Percentiles rank a stretch among this genome's conserved stretches.
These are phyloP conservation scores for Musa itinerans DNA, from an alignment of 176 grass and related monocot species.

Conservation along the genomic window DNA sequence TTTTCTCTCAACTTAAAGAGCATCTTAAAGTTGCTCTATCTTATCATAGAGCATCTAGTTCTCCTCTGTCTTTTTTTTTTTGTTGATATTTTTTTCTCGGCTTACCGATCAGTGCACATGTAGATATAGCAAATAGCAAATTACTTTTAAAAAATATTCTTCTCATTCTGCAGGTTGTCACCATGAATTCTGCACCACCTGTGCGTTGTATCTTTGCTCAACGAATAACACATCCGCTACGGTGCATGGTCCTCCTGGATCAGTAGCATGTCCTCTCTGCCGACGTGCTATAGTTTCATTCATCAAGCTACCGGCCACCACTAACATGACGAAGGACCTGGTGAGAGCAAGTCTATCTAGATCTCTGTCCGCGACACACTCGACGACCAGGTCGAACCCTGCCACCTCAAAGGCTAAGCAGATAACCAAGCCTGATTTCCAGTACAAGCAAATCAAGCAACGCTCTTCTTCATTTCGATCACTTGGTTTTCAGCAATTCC, in stretches of 20 bases:
- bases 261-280: slow-evolving; percentile 82
- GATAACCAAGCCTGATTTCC: slow-evolving; percentile 17
- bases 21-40: no score
- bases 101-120: no score
- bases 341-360: slow-evolving; percentile 42
- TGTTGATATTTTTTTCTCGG: no score
- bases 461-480: slow-evolving; percentile 62
- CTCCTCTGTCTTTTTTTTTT: no score
- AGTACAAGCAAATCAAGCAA: slow-evolving; percentile 32
- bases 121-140: background rate
- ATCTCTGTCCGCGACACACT: slow-evolving; percentile 31
- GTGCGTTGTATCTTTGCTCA: slow-evolving; percentile 86
- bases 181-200: slow-evolving; percentile 95
- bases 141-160: background rate
- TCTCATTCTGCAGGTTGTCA: slow-evolving; percentile 49
- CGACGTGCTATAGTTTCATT: slow-evolving; percentile 65
- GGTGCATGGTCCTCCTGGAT: slow-evolving; percentile 42
- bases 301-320: slow-evolving; percentile 40
- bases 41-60: no score
- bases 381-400: slow-evolving; percentile 17
- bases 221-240: slow-evolving; percentile 45
- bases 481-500: slow-evolving; percentile 34
- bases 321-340: slow-evolving; percentile 47
- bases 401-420: slow-evolving; percentile 10
- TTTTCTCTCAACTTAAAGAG: no score